phyloP scores from a whole-genome alignment of 2,329 filamentous ascomycete genomes.

The Coleophoma eucalyptorum region DNA sequence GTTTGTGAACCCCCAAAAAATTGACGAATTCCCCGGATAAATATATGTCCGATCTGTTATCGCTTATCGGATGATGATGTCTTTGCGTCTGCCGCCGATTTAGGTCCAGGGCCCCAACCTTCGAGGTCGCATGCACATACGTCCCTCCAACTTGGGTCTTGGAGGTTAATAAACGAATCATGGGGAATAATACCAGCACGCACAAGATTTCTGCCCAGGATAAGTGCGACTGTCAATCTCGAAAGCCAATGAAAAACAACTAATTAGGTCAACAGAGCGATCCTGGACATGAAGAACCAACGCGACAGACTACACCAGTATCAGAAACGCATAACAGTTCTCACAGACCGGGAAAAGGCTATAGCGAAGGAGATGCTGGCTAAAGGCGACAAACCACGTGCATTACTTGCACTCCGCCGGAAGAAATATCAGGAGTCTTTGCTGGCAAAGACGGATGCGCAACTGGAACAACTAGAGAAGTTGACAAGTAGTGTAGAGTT shows the following conservation, averaged over 20 bases:
- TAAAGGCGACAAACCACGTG: conserved; percentile 73
- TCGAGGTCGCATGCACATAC: neutral
- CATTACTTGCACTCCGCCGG: conserved; percentile 81
- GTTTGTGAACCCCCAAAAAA: neutral
- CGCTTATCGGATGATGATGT: conserved; percentile 9
- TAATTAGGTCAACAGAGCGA: conserved; percentile 58
- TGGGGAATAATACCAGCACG: conserved; percentile 63
- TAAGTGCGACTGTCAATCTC: conserved; percentile 55
- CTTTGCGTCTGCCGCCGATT: neutral
- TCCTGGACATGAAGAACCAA: conserved; percentile 96
- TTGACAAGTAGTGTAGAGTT: conserved; percentile 90
- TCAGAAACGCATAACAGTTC: conserved; percentile 80
- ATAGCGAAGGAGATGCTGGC: conserved; percentile 81
- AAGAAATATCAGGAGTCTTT: conserved; percentile 97
- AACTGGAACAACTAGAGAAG: conserved; percentile 90
- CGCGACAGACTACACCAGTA: conserved; percentile 97
- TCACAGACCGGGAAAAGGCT: conserved; percentile 83
- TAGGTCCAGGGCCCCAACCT: conserved; percentile 3
- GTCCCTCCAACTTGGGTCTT: neutral
- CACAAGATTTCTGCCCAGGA: conserved; percentile 76
- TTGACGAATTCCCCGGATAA: neutral
- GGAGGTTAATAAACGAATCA: conserved; percentile 28
- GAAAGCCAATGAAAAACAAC: conserved; percentile 5
- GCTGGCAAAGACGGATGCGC: conserved; percentile 82
- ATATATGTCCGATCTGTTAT: conserved; percentile 3